A percentile compares a stretch with the other conserved stretches of the same genome.
These are phyloP conservation scores for Emergomyces orientalis DNA, from an alignment of 2,329 filamentous ascomycete species.

Conservation along the genomic window DNA sequence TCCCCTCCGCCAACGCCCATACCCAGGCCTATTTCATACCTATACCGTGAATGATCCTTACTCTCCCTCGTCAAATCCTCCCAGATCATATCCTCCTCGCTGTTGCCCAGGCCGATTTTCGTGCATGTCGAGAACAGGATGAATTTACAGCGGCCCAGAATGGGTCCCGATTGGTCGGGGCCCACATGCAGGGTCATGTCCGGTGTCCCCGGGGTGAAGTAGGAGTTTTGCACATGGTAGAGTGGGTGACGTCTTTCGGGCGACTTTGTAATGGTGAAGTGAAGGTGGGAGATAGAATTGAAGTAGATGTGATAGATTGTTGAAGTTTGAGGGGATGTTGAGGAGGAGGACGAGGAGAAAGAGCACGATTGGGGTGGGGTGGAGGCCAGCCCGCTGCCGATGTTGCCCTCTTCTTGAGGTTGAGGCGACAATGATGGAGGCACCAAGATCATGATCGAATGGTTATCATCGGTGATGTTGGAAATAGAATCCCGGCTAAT, in stretches of 20 bases:
- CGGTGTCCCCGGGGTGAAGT: slow-evolving; percentile 24
- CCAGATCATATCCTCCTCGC: slow-evolving; percentile 20
- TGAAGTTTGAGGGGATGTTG: not conserved
- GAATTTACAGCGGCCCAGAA: slow-evolving; percentile 27
- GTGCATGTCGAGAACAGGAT: slow-evolving; percentile 25
- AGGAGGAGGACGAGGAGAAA: slow-evolving; percentile 13
- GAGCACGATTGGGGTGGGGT: not conserved
- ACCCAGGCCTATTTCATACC: slow-evolving; percentile 20
- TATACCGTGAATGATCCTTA: slow-evolving; percentile 20
- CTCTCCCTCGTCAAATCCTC: slow-evolving; percentile 24
- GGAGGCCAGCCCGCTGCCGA: not conserved
- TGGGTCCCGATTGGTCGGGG: slow-evolving; percentile 19
- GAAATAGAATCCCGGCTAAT: not conserved
- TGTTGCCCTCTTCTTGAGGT: not conserved
- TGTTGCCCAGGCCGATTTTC: slow-evolving; percentile 26
- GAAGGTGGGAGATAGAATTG: not conserved
- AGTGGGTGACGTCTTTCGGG: slow-evolving; percentile 6
- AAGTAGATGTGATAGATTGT: slow-evolving; percentile 4
- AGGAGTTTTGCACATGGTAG: slow-evolving; percentile 24
- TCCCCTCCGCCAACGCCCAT: not conserved
- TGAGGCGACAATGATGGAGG: not conserved
- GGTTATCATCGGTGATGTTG: not conserved
- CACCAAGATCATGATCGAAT: not conserved
- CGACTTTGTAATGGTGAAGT: slow-evolving; percentile 3
- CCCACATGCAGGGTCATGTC: slow-evolving; percentile 29